These are phyloP conservation scores for Vitis riparia DNA, from an alignment of 164 flowering plant species.

Conservation along the genomic window DNA sequence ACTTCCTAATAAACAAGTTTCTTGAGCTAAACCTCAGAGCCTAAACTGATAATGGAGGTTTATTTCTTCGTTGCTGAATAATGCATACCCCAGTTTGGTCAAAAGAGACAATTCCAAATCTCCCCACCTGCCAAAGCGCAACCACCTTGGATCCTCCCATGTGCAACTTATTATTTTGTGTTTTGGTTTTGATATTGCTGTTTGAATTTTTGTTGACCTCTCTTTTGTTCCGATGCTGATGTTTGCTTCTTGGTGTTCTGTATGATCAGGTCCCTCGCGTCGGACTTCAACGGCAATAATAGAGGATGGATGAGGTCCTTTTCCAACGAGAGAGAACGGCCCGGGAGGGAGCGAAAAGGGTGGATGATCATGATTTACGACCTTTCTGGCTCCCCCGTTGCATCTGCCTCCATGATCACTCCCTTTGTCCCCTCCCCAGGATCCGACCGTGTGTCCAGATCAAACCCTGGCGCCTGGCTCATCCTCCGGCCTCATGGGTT, in stretches of 20 bases:
- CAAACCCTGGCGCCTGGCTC: constrained; percentile 97
- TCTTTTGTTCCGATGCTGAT: neutral
- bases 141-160: constrained; percentile 37
- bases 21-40: too few relatives aligned
- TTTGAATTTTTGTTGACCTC: neutral
- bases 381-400: constrained; percentile 92
- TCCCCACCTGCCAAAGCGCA: constrained; percentile 4
- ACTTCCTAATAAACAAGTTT: too few relatives aligned
- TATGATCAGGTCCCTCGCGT: constrained; percentile 56
- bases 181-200: neutral
- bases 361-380: constrained; percentile 92
- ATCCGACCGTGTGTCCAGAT: constrained; percentile 75
- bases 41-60: neutral
- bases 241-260: neutral
- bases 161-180: constrained; percentile 20
- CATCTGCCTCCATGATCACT: constrained; percentile 94
- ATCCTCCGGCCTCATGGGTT: constrained; percentile 74
- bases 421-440: constrained; percentile 95
- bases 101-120: constrained; percentile 15
- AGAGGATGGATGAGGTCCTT: constrained; percentile 59
- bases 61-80: constrained; percentile 1
- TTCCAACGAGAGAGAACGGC: constrained; percentile 45
- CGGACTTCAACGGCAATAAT: constrained; percentile 41
- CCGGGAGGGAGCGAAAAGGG: constrained; percentile 77
- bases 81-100: constrained; percentile 6